Evolutionary conservation across 805 yeast species (phyloP).

Genomic region (Isabelozyma heimii): DNA sequence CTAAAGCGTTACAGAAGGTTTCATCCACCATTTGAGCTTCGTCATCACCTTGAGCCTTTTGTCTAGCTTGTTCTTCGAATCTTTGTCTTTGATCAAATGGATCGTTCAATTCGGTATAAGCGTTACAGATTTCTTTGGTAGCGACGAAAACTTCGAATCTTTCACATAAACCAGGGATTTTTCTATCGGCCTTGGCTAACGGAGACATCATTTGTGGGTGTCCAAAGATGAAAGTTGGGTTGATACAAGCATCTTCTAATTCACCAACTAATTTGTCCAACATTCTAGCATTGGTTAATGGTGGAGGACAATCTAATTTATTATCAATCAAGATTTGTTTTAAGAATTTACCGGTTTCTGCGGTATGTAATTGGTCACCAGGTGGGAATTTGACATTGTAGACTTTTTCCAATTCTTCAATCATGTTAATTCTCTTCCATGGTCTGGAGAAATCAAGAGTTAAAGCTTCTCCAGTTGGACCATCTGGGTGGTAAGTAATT

Average conservation of each 20-base stretch:
- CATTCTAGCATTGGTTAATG: conserved; percentile 97
- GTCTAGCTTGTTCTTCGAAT: conserved; percentile 98
- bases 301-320: conserved; percentile 87
- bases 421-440: conserved; percentile 98
- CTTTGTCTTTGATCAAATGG: conserved; percentile 97
- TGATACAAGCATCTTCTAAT: conserved; percentile 88
- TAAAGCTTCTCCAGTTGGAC: conserved; percentile 77
- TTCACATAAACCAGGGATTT: conserved; percentile 92
- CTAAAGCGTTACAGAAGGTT: conserved; percentile 95
- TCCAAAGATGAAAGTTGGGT: conserved; percentile 97
- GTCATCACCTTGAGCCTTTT: conserved; percentile 98
- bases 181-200: conserved; percentile 92
- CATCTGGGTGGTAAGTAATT: conserved; percentile 88
- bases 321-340: conserved; percentile 72
- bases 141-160: conserved; percentile 98
- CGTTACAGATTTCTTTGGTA: conserved; percentile 96
- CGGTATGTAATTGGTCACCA: conserved; percentile 92
- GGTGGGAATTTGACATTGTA: conserved; percentile 90
- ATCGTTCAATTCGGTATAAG: conserved; percentile 98
- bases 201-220: conserved; percentile 99
- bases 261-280: conserved; percentile 97
- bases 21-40: conserved; percentile 97
- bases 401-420: conserved; percentile 87
- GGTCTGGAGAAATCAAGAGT: conserved; percentile 91
- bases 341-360: conserved; percentile 88